Evolutionary conservation across 441 rosid species (phyloP).

Genomic region (Rhodomyrtus psidioides): DNA sequence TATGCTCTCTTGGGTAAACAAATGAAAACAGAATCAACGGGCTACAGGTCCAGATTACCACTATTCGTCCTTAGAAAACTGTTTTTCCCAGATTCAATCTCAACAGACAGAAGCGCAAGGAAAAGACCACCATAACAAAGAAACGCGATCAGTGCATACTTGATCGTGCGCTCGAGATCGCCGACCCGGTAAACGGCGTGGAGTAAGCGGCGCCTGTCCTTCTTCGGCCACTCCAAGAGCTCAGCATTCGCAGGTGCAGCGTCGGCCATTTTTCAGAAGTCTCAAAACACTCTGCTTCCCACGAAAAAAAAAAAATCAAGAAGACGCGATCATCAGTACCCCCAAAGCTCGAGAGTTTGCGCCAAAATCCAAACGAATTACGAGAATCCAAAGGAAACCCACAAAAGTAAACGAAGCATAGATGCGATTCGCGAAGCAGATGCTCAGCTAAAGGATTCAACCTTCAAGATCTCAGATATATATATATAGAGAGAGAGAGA

Average conservation of each 20-base stretch:
- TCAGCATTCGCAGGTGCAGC: constrained; percentile 39
- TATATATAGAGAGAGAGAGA: neutral
- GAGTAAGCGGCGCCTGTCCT: constrained; percentile 76
- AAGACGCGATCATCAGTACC: neutral
- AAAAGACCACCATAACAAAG: neutral
- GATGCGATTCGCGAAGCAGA: neutral
- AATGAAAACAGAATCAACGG: too few relatives aligned
- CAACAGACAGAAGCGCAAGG: too few relatives aligned
- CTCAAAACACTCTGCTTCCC: neutral
- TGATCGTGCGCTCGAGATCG: constrained; percentile 82
- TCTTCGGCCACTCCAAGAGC: constrained; percentile 81
- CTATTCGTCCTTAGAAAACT: too few relatives aligned
- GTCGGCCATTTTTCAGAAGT: constrained; percentile 35
- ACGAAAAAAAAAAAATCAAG: neutral
- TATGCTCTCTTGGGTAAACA: neutral
- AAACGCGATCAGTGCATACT: constrained; percentile 21
- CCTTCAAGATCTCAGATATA: too few relatives aligned
- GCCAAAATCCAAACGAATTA: neutral
- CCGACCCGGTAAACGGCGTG: constrained; percentile 94
- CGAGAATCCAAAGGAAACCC: neutral
- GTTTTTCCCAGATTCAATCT: too few relatives aligned
- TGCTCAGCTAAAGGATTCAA: neutral
- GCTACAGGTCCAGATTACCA: too few relatives aligned
- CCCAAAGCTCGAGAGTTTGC: neutral
- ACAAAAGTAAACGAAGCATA: neutral